A percentile compares a stretch with the other conserved stretches of the same genome.
Evolutionary conservation across 345 rosid genomes (phyloP).

Genomic region (Physaria fendleri): DNA sequence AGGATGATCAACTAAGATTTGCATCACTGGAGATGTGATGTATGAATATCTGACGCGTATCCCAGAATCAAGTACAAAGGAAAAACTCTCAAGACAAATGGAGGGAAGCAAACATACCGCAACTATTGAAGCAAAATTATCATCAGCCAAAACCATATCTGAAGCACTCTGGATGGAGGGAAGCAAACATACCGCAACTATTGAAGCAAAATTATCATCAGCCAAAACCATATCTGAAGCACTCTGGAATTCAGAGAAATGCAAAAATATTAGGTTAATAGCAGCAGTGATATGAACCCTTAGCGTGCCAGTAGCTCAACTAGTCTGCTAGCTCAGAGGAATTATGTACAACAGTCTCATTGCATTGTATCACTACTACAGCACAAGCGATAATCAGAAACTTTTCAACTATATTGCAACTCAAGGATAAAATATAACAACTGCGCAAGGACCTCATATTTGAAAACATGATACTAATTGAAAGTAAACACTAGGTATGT

Average conservation of each 20-base stretch:
- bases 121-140: constrained; percentile 94
- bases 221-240: constrained; percentile 99
- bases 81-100: constrained; percentile 12
- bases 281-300: background rate
- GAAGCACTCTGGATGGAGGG: constrained; percentile 43
- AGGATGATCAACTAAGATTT: background rate
- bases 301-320: constrained; percentile 5
- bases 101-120: constrained; percentile 51
- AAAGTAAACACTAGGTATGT: constrained; percentile 2
- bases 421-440: background rate
- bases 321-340: constrained; percentile 12
- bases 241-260: constrained; percentile 51
- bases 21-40: background rate
- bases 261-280: constrained; percentile 8
- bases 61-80: constrained; percentile 9
- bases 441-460: background rate
- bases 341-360: background rate
- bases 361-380: constrained; percentile 9
- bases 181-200: constrained; percentile 69
- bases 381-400: background rate
- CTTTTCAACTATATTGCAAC: background rate
- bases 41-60: background rate
- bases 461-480: background rate
- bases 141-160: constrained; percentile 99
- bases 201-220: constrained; percentile 98